Base-by-base conservation (phyloP, 2,329 filamentous ascomycete genomes). In the Pseudogymnoascus sp. region DNA sequence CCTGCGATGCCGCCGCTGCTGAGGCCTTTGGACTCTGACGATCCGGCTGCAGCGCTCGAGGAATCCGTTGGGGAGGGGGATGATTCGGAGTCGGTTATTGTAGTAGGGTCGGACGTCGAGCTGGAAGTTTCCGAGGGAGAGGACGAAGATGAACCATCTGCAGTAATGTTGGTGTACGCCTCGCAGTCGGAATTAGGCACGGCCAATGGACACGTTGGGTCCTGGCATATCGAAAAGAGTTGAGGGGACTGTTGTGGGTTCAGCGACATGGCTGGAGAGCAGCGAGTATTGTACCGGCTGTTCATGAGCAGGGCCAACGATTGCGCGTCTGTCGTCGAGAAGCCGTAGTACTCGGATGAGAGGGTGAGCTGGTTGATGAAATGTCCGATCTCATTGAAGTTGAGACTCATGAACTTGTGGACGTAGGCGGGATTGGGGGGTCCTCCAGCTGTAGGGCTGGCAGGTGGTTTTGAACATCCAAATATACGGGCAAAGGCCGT, bases 321-420 rank as follows among this genome's bases (percentile, higher is more conserved):
- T 12, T 65, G 14, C 1, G 66, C 67, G 60, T 74, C 72, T 31
- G 67, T 31, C 1, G 68, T 65, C 2, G 71, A 71, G 64, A 74
- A 73, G 35, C 71, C 71, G 47, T 65, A 71, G n/a, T 68, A 66
- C 28, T 62, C 63, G 47, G 67, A 69, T 6, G 71, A 64, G 7
- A 64, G 25, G 2, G 67, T 69, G 40, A 74, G 66, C 47, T 74
- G 71, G 7, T 70, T 63, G 61, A 74, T 72, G 63, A 74, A 73
- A 56, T 74, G 70, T 5, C 68, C 70, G 6, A 73, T 63, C 23
- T 73, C 65, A 1, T 67, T 69, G 21, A 68, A 62, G 61, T 73
- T 69, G 21, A 74, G 65, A 59, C 72, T 66, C 73, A 74, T 74
- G 63, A 67, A 74, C 47, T 73, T 73, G 67, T 74, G 73, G 4